Evolutionary conservation across 2,329 filamentous ascomycete species (phyloP).

Genomic region (Sarocladium kiliense): DNA sequence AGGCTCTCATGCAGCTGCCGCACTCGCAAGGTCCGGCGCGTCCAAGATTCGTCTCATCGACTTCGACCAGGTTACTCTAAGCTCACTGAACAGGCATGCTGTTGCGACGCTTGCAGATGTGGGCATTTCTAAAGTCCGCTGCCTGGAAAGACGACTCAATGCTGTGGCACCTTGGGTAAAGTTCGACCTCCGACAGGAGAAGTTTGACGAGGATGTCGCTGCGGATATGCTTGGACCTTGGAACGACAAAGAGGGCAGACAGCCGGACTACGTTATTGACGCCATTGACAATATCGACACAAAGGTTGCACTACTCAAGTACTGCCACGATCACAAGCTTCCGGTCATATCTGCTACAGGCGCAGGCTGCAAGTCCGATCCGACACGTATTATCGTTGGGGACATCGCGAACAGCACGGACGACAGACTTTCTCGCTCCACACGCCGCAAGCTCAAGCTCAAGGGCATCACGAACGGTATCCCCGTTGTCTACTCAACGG

Average conservation of each 20-base stretch:
- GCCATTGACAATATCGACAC: constrained; percentile 98
- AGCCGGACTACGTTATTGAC: constrained; percentile 87
- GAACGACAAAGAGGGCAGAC: constrained; percentile 46
- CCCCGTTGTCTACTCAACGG: constrained; percentile 86
- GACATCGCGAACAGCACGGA: constrained; percentile 87
- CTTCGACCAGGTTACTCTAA: constrained; percentile 95
- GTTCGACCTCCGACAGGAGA: constrained; percentile 80
- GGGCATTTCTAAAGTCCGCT: constrained; percentile 85
- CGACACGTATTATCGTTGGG: constrained; percentile 79
- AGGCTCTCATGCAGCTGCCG: constrained; percentile 83
- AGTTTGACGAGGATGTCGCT: constrained; percentile 68
- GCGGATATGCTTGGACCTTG: constrained; percentile 63
- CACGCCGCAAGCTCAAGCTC: constrained; percentile 71
- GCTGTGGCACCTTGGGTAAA: constrained; percentile 88
- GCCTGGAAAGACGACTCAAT: constrained; percentile 71
- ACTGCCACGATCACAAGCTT: constrained; percentile 73
- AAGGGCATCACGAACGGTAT: constrained; percentile 80
- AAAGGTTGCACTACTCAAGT: constrained; percentile 85
- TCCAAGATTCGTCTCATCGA: constrained; percentile 85
- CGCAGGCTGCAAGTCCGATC: constrained; percentile 85
- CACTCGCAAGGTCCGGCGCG: constrained; percentile 84
- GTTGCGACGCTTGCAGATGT: constrained; percentile 93
- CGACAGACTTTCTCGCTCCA: constrained; percentile 81
- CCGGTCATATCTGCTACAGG: constrained; percentile 94
- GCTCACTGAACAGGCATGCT: constrained; percentile 91